Conservation (phyloP, 139 green algal species). For the Monoraphidium neglectum region DNA sequence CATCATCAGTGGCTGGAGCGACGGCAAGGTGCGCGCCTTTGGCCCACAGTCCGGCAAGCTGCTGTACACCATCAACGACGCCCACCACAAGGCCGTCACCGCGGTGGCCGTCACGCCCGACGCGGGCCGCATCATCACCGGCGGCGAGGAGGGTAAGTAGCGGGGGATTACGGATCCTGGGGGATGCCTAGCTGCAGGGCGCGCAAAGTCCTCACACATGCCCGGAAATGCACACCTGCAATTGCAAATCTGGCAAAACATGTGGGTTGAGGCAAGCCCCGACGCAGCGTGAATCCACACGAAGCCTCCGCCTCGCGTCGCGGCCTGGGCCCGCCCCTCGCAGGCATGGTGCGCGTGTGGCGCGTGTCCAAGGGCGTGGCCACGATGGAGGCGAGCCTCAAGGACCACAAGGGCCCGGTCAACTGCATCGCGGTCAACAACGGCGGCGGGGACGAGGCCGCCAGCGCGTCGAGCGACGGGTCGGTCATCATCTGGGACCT, state of each 20-base stretch:
- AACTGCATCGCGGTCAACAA: slow-evolving; percentile 73
- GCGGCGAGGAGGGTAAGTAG: slow-evolving; percentile 59
- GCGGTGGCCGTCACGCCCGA: slow-evolving; percentile 70
- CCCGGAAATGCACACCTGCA: too few relatives aligned
- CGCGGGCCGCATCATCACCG: slow-evolving; percentile 61
- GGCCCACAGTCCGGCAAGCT: slow-evolving; percentile 80
- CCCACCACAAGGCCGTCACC: slow-evolving; percentile 76
- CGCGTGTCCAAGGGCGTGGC: slow-evolving; percentile 56
- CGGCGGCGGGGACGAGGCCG: slow-evolving; percentile 60
- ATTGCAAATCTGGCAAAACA: too few relatives aligned
- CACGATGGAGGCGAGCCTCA: slow-evolving; percentile 79
- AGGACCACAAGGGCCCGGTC: slow-evolving; percentile 83
- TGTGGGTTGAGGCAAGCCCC: too few relatives aligned
- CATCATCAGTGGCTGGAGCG: slow-evolving; percentile 79
- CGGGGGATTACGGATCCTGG: not conserved
- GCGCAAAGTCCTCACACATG: too few relatives aligned
- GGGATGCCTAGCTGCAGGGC: too few relatives aligned
- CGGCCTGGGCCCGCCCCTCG: not conserved
- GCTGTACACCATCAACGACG: slow-evolving; percentile 82
- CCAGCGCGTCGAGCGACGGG: slow-evolving; percentile 75
- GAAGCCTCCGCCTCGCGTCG: too few relatives aligned
- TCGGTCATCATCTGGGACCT: slow-evolving; percentile 91
- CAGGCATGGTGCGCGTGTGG: slow-evolving; percentile 74
- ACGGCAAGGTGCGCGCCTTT: slow-evolving; percentile 85
- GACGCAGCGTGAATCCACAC: too few relatives aligned